Percentiles rank a stretch among this genome's conserved stretches.
phyloP scores from a whole-genome alignment of 306 rosid species.

The Fragaria ananassa region DNA sequence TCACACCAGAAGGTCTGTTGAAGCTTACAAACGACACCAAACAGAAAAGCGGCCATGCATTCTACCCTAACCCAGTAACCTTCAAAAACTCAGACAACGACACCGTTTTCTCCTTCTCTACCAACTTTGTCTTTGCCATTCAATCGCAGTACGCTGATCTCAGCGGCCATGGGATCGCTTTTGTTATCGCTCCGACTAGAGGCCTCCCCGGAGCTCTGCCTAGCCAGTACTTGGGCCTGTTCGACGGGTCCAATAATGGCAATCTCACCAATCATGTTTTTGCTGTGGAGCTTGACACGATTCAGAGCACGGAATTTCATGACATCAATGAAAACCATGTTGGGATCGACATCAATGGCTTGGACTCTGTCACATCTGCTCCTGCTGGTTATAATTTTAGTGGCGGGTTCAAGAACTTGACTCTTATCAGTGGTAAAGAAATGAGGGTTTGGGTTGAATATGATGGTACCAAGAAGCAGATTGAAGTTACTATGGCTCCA shows the following conservation, averaged over 20 bases:
- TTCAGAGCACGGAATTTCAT: neutral
- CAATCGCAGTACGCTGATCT: slow-evolving; percentile 28
- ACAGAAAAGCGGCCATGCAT: slow-evolving; percentile 65
- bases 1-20: slow-evolving; percentile 46
- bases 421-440: slow-evolving; percentile 41
- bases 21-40: slow-evolving; percentile 49
- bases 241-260: neutral
- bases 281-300: slow-evolving; percentile 45
- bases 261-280: slow-evolving; percentile 30
- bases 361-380: slow-evolving; percentile 27
- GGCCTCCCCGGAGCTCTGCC: neutral
- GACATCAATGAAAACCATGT: slow-evolving; percentile 36
- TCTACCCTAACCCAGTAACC: slow-evolving; percentile 37
- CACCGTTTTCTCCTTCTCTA: slow-evolving; percentile 46
- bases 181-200: slow-evolving; percentile 1
- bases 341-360: slow-evolving; percentile 56
- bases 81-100: slow-evolving; percentile 41
- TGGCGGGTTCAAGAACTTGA: slow-evolving; percentile 28
- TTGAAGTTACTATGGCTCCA: slow-evolving; percentile 58
- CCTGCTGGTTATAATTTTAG: slow-evolving; percentile 43
- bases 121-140: slow-evolving; percentile 59
- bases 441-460: slow-evolving; percentile 71
- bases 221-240: neutral
- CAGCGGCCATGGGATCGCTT: slow-evolving; percentile 26
- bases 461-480: slow-evolving; percentile 35